Conservation (phyloP, 306 rosid genomes). For the Prunus campanulata region DNA sequence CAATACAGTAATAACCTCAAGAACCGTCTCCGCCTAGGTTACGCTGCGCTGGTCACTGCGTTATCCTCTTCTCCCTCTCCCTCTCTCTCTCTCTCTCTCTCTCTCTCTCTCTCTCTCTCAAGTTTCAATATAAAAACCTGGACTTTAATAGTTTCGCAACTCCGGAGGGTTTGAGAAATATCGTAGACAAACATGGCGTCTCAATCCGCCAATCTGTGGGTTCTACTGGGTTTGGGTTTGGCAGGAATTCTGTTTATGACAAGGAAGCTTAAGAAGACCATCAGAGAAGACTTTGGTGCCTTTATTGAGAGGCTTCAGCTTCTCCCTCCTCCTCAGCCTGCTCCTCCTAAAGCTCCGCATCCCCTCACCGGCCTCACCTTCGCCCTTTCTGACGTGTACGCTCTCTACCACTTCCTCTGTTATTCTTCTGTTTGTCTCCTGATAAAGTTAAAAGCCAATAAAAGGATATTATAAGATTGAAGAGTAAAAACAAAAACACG, state of each 20-base stretch:
- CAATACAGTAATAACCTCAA: neutral
- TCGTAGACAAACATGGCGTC: conserved; percentile 45
- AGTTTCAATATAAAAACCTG: neutral
- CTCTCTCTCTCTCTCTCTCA: neutral
- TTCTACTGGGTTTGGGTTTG: conserved; percentile 72
- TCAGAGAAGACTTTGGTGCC: conserved; percentile 84
- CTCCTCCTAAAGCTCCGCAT: conserved; percentile 97
- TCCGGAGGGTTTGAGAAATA: conserved; percentile 4
- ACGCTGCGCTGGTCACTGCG: conserved; percentile 9
- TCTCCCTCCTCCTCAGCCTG: conserved; percentile 91
- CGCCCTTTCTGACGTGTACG: conserved; percentile 85
- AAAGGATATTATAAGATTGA: neutral
- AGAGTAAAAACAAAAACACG: neutral
- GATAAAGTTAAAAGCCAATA: neutral
- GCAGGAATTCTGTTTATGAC: conserved; percentile 76
- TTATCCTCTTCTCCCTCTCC: conserved; percentile 13
- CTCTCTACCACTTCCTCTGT: neutral
- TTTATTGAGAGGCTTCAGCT: conserved; percentile 62
- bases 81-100: conserved; percentile 1
- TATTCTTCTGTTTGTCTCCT: neutral
- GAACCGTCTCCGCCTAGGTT: conserved; percentile 12
- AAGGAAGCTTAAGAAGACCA: conserved; percentile 61
- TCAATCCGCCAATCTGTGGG: conserved; percentile 83
- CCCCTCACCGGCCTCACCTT: conserved; percentile 84
- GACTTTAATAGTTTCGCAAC: neutral